Conservation (phyloP, 2,329 filamentous ascomycete genomes). For the Scedosporium aurantiacum region DNA sequence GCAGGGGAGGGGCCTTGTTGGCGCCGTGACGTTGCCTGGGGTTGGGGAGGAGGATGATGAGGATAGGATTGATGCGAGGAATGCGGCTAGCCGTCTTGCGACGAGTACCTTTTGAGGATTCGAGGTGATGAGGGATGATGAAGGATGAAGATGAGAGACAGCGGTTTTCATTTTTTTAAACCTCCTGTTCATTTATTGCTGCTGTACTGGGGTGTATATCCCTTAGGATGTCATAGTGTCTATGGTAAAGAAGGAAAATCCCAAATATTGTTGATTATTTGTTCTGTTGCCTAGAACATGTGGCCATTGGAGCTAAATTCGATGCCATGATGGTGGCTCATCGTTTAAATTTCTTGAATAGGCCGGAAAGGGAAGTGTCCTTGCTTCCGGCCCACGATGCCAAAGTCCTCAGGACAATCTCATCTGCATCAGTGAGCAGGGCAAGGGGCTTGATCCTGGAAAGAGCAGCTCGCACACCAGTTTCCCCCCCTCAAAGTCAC, state of each 20-base stretch:
- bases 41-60: conserved; percentile 76
- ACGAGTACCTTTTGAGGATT: conserved; percentile 72
- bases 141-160: neutral
- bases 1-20: conserved; percentile 30
- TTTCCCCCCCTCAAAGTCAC: no score
- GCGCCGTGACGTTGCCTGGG: conserved; percentile 40
- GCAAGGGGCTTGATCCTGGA: no score
- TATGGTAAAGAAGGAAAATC: neutral
- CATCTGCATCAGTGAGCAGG: no score
- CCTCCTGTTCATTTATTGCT: neutral
- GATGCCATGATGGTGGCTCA: neutral
- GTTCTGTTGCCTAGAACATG: no score
- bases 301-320: no score
- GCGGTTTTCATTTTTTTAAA: neutral
- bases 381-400: no score
- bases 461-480: no score
- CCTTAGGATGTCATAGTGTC: neutral
- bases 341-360: neutral
- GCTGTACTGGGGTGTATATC: neutral
- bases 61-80: conserved; percentile 87
- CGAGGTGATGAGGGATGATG: conserved; percentile 3
- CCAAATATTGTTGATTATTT: neutral
- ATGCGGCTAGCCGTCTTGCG: conserved; percentile 86
- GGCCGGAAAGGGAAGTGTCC: neutral
- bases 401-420: no score